phyloP scores from a whole-genome alignment of 371 early-diverging fungal species.

The Massospora cicadina region DNA sequence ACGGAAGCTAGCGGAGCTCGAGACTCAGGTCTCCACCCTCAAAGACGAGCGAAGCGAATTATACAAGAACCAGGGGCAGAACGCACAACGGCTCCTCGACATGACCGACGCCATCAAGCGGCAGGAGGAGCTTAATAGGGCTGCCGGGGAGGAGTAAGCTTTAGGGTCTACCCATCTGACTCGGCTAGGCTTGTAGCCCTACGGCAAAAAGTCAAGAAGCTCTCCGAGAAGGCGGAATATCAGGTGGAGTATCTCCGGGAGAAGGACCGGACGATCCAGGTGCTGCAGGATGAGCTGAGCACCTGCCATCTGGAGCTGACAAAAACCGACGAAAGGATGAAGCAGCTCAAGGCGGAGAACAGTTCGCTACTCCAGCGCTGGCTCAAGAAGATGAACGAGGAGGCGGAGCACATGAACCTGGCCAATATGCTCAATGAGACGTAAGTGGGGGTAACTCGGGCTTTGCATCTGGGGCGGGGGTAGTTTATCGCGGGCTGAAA shows the following conservation, averaged over 20 bases:
- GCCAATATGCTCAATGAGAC: slow-evolving; percentile 67
- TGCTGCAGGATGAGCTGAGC: slow-evolving; percentile 78
- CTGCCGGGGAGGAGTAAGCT: slow-evolving; percentile 45
- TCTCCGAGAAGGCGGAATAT: slow-evolving; percentile 27
- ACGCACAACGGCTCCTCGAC: slow-evolving; percentile 75
- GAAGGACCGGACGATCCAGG: slow-evolving; percentile 76
- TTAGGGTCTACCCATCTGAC: background rate
- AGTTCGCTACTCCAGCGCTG: slow-evolving; percentile 68
- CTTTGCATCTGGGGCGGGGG: background rate
- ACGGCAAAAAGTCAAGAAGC: background rate
- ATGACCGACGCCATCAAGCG: slow-evolving; percentile 56
- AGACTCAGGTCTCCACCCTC: slow-evolving; percentile 45
- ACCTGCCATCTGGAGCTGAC: slow-evolving; percentile 77
- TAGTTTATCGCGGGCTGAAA: background rate
- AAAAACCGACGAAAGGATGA: slow-evolving; percentile 61
- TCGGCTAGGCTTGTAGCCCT: background rate
- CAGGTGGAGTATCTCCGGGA: slow-evolving; percentile 43
- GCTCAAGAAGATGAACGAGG: slow-evolving; percentile 82
- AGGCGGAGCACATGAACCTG: slow-evolving; percentile 84
- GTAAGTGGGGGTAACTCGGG: slow-evolving; percentile 19
- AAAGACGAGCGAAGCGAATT: slow-evolving; percentile 77
- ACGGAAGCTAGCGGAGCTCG: slow-evolving; percentile 49
- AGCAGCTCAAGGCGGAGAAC: slow-evolving; percentile 63
- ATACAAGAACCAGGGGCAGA: slow-evolving; percentile 77
- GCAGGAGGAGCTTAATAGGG: slow-evolving; percentile 40